phyloP scores from a whole-genome alignment of 176 grass and related monocot species.

The Bonia amplexicaulis region DNA sequence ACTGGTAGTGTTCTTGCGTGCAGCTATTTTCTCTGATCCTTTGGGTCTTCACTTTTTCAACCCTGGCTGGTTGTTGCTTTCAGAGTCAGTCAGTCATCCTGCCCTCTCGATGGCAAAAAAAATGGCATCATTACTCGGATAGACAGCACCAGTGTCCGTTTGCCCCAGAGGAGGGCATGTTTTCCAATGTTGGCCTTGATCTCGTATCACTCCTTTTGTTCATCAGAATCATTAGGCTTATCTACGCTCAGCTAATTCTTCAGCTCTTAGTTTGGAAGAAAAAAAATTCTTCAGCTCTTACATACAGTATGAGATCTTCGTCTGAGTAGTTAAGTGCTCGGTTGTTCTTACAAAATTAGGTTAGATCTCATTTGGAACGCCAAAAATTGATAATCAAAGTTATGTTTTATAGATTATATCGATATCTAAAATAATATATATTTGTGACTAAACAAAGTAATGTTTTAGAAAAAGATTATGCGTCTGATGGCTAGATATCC shows the following conservation, averaged over 20 bases:
- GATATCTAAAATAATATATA: too few relatives aligned
- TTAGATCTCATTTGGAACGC: neutral
- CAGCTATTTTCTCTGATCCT: constrained; percentile 22
- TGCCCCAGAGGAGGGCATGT: neutral
- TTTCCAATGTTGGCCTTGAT: neutral
- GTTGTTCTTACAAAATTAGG: neutral
- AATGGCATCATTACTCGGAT: constrained; percentile 46
- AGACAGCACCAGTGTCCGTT: constrained; percentile 37
- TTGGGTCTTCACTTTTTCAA: constrained; percentile 33
- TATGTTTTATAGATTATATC: too few relatives aligned
- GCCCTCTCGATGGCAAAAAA: constrained; percentile 5
- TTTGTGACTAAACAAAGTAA: too few relatives aligned
- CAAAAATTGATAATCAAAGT: too few relatives aligned
- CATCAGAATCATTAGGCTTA: neutral
- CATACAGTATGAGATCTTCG: neutral
- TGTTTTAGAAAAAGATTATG: too few relatives aligned
- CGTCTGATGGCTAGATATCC: too few relatives aligned
- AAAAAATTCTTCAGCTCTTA: neutral
- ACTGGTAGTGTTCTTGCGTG: constrained; percentile 20
- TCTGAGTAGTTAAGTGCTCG: neutral
- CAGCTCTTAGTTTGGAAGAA: neutral
- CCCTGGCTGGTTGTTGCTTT: constrained; percentile 37
- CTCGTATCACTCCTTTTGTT: neutral
- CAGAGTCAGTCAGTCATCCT: constrained; percentile 46
- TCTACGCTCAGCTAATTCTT: neutral